Evolutionary conservation across 129 eudicot genomes (phyloP).

Genomic region (Logfia minima): DNA sequence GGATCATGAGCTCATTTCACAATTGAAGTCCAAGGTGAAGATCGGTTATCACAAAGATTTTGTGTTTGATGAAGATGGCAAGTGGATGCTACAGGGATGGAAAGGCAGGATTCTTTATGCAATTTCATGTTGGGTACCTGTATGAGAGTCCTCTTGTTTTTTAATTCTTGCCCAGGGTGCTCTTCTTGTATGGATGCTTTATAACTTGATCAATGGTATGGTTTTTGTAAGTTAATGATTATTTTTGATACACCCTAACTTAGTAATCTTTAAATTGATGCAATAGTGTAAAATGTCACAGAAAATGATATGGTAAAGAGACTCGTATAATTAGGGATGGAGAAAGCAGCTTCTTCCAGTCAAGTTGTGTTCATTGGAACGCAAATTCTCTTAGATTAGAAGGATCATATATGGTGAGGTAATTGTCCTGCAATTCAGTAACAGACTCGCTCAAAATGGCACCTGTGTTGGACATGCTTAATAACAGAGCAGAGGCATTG

Average conservation of each 20-base stretch:
- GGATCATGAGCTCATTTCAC: constrained; percentile 41
- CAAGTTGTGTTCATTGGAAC: not conserved
- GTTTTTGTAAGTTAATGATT: not conserved
- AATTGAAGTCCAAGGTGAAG: constrained; percentile 45
- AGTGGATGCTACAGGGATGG: constrained; percentile 85
- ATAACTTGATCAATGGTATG: constrained; percentile 25
- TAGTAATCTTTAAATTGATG: not conserved
- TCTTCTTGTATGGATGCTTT: constrained; percentile 8
- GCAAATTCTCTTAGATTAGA: not conserved
- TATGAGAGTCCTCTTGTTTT: constrained; percentile 19
- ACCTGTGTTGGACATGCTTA: not conserved
- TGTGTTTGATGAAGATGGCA: constrained; percentile 59
- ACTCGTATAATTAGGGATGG: not conserved
- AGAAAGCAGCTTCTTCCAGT: not conserved
- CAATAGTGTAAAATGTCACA: constrained; percentile 8
- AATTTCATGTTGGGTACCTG: constrained; percentile 63
- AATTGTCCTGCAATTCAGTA: not conserved
- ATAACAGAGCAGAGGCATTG: not conserved
- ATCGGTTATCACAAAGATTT: constrained; percentile 59
- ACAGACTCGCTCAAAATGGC: too few species aligned
- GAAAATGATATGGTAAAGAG: constrained; percentile 12
- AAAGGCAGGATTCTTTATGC: constrained; percentile 63
- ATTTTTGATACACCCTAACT: not conserved
- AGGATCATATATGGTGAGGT: not conserved
- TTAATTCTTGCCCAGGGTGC: not conserved